Conservation (phyloP, 495 filamentous ascomycete genomes). For the Penicillium maclennaniae region DNA sequence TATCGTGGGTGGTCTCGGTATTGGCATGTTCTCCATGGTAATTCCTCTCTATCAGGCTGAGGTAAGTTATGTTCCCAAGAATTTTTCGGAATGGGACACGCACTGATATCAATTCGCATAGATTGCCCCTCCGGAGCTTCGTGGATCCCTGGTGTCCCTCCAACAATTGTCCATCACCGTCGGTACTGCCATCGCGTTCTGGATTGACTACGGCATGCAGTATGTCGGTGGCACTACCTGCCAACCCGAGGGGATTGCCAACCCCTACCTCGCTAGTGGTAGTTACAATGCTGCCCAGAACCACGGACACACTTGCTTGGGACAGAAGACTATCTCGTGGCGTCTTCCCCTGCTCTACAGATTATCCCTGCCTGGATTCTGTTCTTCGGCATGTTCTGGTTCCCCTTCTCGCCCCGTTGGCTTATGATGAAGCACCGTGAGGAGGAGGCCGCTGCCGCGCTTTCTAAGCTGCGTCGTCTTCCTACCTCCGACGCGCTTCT, state of each 20-base stretch:
- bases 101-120: too few relatives aligned
- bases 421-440: slow-evolving; percentile 62
- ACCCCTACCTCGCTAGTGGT: slow-evolving; percentile 24
- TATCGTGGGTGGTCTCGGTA: slow-evolving; percentile 52
- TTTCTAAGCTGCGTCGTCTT: slow-evolving; percentile 62
- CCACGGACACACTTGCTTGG: slow-evolving; percentile 63
- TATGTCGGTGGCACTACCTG: slow-evolving; percentile 57
- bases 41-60: slow-evolving; percentile 68
- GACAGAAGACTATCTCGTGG: slow-evolving; percentile 39
- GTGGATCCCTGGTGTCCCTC: slow-evolving; percentile 67
- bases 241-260: slow-evolving; percentile 40
- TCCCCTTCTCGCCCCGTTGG: slow-evolving; percentile 55
- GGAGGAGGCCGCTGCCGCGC: slow-evolving; percentile 58
- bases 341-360: slow-evolving; percentile 50
- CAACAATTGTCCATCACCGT: slow-evolving; percentile 82
- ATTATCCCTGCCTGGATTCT: slow-evolving; percentile 44
- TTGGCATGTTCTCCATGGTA: slow-evolving; percentile 59
- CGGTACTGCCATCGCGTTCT: slow-evolving; percentile 64
- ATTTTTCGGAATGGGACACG: too few relatives aligned
- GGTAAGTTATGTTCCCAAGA: too few relatives aligned
- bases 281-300: slow-evolving; percentile 41
- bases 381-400: slow-evolving; percentile 49
- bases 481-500: slow-evolving; percentile 58
- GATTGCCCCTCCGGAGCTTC: slow-evolving; percentile 70
- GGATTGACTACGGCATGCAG: slow-evolving; percentile 68